phyloP scores from a whole-genome alignment of 225 moss, liverwort and hornwort genomes.

The Pleurozium schreberi region DNA sequence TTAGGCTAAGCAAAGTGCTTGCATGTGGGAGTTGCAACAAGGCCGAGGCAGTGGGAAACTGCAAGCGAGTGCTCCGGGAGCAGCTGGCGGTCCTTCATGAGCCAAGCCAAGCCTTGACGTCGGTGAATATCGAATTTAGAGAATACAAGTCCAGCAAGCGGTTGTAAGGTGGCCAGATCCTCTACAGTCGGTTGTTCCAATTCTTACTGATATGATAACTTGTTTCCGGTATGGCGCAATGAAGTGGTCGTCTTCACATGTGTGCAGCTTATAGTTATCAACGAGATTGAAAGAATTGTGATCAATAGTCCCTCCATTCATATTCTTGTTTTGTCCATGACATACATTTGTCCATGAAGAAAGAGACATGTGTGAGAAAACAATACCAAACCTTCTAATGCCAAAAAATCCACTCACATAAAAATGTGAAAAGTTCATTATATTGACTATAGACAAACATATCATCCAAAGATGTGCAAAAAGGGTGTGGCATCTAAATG shows the following conservation, averaged over 20 bases:
- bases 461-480: no score
- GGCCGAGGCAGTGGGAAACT: no score
- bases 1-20: background rate
- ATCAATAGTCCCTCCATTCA: background rate
- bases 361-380: no score
- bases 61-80: rapidly evolving
- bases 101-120: background rate
- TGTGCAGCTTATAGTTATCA: background rate
- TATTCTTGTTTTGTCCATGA: background rate
- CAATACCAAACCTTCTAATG: no score
- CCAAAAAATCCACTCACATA: no score
- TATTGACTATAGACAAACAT: no score
- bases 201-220: no score
- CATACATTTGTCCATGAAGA: no score
- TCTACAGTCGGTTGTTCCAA: background rate
- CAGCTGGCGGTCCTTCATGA: background rate
- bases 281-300: background rate
- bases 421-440: no score
- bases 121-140: background rate
- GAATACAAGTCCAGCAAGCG: background rate
- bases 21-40: background rate
- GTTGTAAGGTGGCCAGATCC: background rate
- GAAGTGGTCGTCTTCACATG: background rate
- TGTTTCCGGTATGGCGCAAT: background rate
- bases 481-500: no score